Base-by-base conservation (phyloP, 495 filamentous ascomycete species). In the Choiromyces venosus region DNA sequence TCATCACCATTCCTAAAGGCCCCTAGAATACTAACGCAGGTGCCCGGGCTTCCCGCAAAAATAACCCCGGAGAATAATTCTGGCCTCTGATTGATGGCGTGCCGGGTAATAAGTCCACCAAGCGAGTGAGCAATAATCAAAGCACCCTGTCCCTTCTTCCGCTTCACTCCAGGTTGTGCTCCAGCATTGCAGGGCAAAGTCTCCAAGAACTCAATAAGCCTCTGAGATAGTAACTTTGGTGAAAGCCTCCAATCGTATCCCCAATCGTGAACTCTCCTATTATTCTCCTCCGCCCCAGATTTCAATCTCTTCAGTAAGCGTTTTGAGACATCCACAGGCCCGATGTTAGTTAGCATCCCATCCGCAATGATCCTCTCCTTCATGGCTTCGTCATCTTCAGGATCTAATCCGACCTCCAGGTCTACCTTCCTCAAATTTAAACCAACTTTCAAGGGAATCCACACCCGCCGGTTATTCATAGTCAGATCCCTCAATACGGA, bases 231-330 rank as follows among this genome's bases (percentile, higher is more conserved):
- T 1, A 94, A 83, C 78, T 91, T 87, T 1, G 95, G 95, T 73
- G 91, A 93, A 70, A 99, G 84, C 38, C 95, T 88, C 94, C 94
- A 99, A 82, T 99, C 94, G 80, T 97, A 99, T 39, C 95, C 93
- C 78, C 95, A 99, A 74, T 97, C 90, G 82, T 91, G 91, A 3
- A 97, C 88, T 52, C 93, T 86, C 1, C 97, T 84, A 72, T 87
- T 90, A 36, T 92, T 92, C 19, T 85, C 86, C 52, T 86, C 82
- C 3, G 88, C 88, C 74, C 94, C 95, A 10, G 66, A 70, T 3
- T 70, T 46, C 12, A 97, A 78, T 35, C 90, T 88, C 80, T 93
- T 95, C 76, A 99, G 88, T 2, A 99, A 83, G 29, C 91, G 86
- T 68, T 88, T 88, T 37, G 92, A 91, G 71, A 97, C 93, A 82